phyloP scores from a whole-genome alignment of 164 flowering plant genomes.

The Macadamia integrifolia region DNA sequence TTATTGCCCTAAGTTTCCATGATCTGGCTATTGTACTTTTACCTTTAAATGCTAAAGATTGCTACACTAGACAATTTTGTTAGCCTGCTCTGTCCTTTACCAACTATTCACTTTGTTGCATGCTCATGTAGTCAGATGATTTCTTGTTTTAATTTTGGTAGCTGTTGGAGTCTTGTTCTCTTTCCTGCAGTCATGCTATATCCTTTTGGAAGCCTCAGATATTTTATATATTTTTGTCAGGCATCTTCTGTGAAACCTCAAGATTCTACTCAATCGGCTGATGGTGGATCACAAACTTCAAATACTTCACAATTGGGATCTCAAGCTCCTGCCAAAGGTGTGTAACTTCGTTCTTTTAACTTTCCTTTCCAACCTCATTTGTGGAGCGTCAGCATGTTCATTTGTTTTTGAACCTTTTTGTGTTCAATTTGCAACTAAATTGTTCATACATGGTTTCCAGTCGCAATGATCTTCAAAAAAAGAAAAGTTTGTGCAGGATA shows the following conservation, averaged over 20 bases:
- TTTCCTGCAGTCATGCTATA: too few relatives aligned
- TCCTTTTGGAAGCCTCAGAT: neutral
- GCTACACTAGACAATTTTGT: too few relatives aligned
- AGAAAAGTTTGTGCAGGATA: too few relatives aligned
- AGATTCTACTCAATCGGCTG: constrained; percentile 38
- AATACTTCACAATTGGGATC: constrained; percentile 35
- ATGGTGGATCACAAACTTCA: constrained; percentile 42
- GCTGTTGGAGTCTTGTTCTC: too few relatives aligned
- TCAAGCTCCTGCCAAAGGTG: constrained; percentile 52
- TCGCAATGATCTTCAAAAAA: too few relatives aligned
- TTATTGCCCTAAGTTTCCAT: too few relatives aligned
- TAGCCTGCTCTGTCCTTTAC: too few relatives aligned
- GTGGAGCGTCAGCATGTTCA: neutral
- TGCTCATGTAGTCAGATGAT: too few relatives aligned
- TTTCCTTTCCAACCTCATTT: neutral
- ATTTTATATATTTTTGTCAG: constrained; percentile 24
- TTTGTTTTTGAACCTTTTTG: neutral
- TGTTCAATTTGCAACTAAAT: neutral
- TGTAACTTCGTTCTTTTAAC: neutral
- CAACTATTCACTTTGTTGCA: too few relatives aligned
- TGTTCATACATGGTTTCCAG: neutral
- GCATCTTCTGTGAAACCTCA: constrained; percentile 42
- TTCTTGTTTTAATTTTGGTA: too few relatives aligned
- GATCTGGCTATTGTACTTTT: too few relatives aligned
- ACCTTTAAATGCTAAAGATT: too few relatives aligned